Conservation (phyloP, 1,284 basidiomycete genomes). For the Ganoderma lingzhi region DNA sequence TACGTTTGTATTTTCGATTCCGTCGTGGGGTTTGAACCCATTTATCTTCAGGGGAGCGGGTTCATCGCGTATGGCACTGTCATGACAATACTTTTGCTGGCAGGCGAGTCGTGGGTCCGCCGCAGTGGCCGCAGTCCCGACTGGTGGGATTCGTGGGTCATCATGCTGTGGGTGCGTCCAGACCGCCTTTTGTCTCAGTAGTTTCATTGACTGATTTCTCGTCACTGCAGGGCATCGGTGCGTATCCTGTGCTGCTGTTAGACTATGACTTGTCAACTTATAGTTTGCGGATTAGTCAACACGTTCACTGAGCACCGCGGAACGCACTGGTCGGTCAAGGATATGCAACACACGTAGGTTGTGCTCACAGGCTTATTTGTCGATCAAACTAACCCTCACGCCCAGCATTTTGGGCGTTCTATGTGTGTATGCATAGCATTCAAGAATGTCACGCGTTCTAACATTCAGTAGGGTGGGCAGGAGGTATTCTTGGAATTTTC, state of each 20-base stretch:
- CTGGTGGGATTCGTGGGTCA: slow-evolving; percentile 91
- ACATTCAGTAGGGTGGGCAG: slow-evolving; percentile 81
- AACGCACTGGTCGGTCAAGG: slow-evolving; percentile 85
- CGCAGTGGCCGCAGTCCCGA: slow-evolving; percentile 82
- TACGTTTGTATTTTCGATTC: slow-evolving; percentile 34
- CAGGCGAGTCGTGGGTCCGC: slow-evolving; percentile 86
- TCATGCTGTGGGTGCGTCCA: slow-evolving; percentile 82
- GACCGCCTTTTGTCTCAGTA: neutral
- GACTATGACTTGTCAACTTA: neutral
- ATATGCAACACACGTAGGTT: slow-evolving; percentile 92
- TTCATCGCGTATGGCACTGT: slow-evolving; percentile 91
- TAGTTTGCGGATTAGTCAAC: slow-evolving; percentile 62
- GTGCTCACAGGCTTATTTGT: neutral
- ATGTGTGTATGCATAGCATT: slow-evolving; percentile 42
- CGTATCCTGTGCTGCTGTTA: slow-evolving; percentile 30
- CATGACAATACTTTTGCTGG: slow-evolving; percentile 84
- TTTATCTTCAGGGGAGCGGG: slow-evolving; percentile 63
- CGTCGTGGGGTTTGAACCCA: neutral
- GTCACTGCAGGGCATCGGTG: slow-evolving; percentile 62
- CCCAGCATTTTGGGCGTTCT: slow-evolving; percentile 52
- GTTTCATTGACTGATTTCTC: neutral
- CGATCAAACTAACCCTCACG: neutral
- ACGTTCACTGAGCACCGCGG: slow-evolving; percentile 95
- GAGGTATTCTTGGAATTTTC: slow-evolving; percentile 89
- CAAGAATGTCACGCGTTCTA: neutral